A percentile compares a stretch with the other conserved stretches of the same genome.
Conservation (phyloP, 768 basidiomycete genomes). For the Lentinula edodes region DNA sequence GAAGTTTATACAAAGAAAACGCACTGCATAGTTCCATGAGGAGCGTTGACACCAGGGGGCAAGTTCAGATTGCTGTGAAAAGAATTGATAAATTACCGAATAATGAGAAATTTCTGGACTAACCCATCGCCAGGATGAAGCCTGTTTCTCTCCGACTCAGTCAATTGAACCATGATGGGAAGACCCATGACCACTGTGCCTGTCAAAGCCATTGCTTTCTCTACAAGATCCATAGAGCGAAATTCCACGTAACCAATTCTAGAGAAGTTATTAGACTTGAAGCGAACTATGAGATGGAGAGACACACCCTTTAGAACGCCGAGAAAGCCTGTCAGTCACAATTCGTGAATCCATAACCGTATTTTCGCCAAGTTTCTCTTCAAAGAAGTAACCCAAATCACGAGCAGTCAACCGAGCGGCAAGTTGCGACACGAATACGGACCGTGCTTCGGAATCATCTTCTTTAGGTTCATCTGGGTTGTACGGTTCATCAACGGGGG, state of each 20-base stretch:
- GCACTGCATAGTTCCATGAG: constrained; percentile 81
- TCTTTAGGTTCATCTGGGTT: constrained; percentile 88
- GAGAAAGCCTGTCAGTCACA: constrained; percentile 90
- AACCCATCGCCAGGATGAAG: constrained; percentile 86
- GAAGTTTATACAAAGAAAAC: constrained; percentile 19
- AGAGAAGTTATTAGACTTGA: constrained; percentile 8
- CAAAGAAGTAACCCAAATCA: constrained; percentile 98
- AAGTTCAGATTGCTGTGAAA: constrained; percentile 65
- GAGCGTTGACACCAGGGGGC: constrained; percentile 78
- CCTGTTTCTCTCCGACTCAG: constrained; percentile 93
- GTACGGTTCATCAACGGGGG: constrained; percentile 59
- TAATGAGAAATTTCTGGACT: constrained; percentile 18
- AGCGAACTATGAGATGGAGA: neutral
- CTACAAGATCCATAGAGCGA: constrained; percentile 82
- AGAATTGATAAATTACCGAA: constrained; percentile 10
- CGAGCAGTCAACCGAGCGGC: constrained; percentile 94
- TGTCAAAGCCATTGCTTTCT: constrained; percentile 82
- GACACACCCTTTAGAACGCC: constrained; percentile 94
- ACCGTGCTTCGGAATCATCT: constrained; percentile 97
- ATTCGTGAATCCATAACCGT: constrained; percentile 94
- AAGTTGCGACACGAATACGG: constrained; percentile 97
- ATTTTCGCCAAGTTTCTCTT: constrained; percentile 91
- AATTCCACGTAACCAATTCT: constrained; percentile 99
- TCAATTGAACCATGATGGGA: constrained; percentile 93
- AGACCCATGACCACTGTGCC: constrained; percentile 98